A percentile compares a stretch with the other conserved stretches of the same genome.
Evolutionary conservation across 306 rosid species (phyloP).

Genomic region (Vigna unguiculata): DNA sequence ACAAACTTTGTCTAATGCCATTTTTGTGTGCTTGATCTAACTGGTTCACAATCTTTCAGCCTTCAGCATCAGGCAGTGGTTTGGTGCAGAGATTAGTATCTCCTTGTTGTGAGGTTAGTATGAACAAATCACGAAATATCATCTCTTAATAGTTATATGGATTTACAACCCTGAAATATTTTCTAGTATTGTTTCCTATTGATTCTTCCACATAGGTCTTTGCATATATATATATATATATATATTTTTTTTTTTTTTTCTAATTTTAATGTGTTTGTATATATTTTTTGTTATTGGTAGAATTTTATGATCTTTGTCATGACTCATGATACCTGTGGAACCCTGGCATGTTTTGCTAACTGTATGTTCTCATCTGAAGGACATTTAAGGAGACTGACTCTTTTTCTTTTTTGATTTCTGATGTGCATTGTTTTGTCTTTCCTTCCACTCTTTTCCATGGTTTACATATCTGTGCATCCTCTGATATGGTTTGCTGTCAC

Average conservation of each 20-base stretch:
- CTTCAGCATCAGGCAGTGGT: conserved; percentile 66
- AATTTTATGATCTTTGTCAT: not conserved
- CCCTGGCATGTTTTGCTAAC: not conserved
- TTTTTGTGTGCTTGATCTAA: conserved; percentile 42
- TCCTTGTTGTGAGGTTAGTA: conserved; percentile 85
- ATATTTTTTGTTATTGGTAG: not conserved
- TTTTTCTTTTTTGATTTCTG: not conserved
- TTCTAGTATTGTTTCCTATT: not conserved
- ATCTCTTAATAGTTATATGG: not conserved
- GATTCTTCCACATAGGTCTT: not conserved
- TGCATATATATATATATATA: not conserved
- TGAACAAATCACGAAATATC: conserved; percentile 21
- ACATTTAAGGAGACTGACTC: not conserved
- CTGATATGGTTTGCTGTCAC: not conserved
- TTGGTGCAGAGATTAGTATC: conserved; percentile 72
- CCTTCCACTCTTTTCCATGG: not conserved
- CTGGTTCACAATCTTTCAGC: conserved; percentile 59
- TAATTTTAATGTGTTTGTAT: not conserved
- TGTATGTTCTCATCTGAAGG: conserved; percentile 19
- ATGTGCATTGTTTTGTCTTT: not conserved
- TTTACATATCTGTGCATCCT: not conserved
- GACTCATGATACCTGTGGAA: not conserved
- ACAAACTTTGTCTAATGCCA: conserved; percentile 31
- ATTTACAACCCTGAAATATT: not conserved
- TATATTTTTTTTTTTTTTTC: no score